Evolutionary conservation across 2,329 filamentous ascomycete genomes (phyloP), one percentile per base, ranked within the genome.

Genomic region (Fusarium nisikadoi): DNA sequence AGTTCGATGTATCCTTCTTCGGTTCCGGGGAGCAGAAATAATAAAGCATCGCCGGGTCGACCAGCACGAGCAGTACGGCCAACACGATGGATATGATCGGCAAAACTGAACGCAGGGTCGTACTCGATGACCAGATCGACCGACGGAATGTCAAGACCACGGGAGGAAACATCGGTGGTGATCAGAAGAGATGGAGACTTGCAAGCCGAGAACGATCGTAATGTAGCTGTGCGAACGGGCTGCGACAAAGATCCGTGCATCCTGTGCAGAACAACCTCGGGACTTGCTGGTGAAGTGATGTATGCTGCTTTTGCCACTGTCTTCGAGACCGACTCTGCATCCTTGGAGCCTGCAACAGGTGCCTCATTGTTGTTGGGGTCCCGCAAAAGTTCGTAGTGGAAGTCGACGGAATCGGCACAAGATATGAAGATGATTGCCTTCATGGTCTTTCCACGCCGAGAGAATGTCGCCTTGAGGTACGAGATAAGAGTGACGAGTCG

Each of bases 381-480:
- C 46, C 85, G 91, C 63, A 99, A 89, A 6, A 97, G 84, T 68
- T 97, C 93, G 80, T 94, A 98, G 80, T 98, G 95, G 77, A 98
- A 99, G 80, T 99, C 94, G 65, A 98, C 96, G 3, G 94, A 96
- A 80, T 99, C 96, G 25, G 96, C 95, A 78, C 96, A 99, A 16
- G 95, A 97, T 53, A 99, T 93, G 83, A 99, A 99, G 39, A 99
- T 87, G 68, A 99, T 98, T 27, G 93, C 93, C 82, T 99, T 98
- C 93, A 97, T 98, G 23, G 97, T 93, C 3, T 94, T 94, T 1
- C 94, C 95, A 80, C 93, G 93, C 23, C 95, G 89, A 63, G 94
- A 91, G 81, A 99, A 98, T 0, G 94, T 91, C 23, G 94, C 91
- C 79, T 95, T 97, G 63, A 99, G 85, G 36, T 95, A 89, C 2